Evolutionary conservation across 768 basidiomycete genomes (phyloP).

Genomic region (Hericium rajendrae): DNA sequence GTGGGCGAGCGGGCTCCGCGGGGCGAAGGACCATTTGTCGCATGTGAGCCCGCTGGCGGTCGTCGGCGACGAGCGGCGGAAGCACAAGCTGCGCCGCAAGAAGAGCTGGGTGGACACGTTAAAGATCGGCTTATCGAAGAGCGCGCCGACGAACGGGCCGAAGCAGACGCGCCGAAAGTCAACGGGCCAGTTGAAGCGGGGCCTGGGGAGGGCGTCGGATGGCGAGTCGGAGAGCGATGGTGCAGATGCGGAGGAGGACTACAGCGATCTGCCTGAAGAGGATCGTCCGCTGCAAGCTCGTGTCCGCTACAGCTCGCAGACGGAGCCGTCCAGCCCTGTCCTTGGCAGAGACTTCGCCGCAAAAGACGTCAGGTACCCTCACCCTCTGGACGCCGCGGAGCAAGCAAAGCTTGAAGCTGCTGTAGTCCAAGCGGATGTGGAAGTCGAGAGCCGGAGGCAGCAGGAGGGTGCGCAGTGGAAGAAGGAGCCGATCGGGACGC

Average conservation of each 20-base stretch:
- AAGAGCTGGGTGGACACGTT: slow-evolving; percentile 24
- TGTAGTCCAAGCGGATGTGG: slow-evolving; percentile 9
- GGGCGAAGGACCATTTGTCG: slow-evolving; percentile 58
- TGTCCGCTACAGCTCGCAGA: slow-evolving; percentile 26
- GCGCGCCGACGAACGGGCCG: slow-evolving; percentile 9
- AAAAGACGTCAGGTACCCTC: background rate
- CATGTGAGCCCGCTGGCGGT: slow-evolving; percentile 88
- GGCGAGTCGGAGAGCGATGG: slow-evolving; percentile 24
- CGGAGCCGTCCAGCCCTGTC: slow-evolving; percentile 1
- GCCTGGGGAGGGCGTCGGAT: background rate
- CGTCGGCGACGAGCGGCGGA: slow-evolving; percentile 50
- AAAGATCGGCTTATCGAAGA: slow-evolving; percentile 16
- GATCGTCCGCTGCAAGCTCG: slow-evolving; percentile 70
- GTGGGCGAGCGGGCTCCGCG: slow-evolving; percentile 14
- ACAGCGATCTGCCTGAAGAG: slow-evolving; percentile 36
- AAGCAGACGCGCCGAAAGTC: slow-evolving; percentile 12
- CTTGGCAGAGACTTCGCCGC: background rate
- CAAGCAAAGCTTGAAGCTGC: slow-evolving; percentile 9
- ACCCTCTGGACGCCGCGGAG: slow-evolving; percentile 1
- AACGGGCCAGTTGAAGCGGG: slow-evolving; percentile 4
- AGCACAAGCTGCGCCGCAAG: slow-evolving; percentile 18
- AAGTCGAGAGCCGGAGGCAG: slow-evolving; percentile 10
- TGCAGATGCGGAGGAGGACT: slow-evolving; percentile 33
- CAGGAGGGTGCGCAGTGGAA: slow-evolving; percentile 14
- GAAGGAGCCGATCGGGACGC: slow-evolving; percentile 61